Percentiles rank a stretch among this genome's conserved stretches.
Evolutionary conservation across 306 rosid genomes (phyloP).

Genomic region (Pterocarpus macrocarpus): DNA sequence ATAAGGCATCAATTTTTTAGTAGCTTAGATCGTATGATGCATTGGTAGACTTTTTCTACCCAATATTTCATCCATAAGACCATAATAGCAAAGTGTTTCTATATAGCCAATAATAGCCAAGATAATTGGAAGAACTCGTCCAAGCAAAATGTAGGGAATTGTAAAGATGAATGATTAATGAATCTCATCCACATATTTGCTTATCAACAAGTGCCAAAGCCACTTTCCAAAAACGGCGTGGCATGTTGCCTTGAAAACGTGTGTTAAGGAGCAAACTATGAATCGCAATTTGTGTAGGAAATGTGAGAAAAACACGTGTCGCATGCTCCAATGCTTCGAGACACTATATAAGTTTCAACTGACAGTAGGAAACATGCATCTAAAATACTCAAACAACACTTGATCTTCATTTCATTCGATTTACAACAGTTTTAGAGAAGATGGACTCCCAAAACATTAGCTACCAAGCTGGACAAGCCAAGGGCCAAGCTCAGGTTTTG

Average conservation of each 20-base stretch:
- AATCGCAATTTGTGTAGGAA: neutral
- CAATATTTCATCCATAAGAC: neutral
- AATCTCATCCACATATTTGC: constrained; percentile 27
- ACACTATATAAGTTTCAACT: constrained; percentile 27
- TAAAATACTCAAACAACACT: constrained; percentile 24
- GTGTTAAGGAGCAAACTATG: constrained; percentile 9
- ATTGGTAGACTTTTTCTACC: neutral
- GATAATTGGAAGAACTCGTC: neutral
- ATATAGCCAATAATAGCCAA: neutral
- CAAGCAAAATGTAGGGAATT: neutral
- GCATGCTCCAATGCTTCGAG: neutral
- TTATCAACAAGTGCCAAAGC: neutral
- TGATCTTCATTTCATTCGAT: neutral
- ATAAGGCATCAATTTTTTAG: too few relatives aligned
- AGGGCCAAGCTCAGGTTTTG: constrained; percentile 64
- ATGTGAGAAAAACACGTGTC: constrained; percentile 21
- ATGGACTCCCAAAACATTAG: constrained; percentile 49
- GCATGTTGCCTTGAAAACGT: constrained; percentile 1
- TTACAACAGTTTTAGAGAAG: neutral
- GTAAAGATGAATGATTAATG: neutral
- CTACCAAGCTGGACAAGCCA: constrained; percentile 65
- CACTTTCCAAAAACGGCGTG: constrained; percentile 5
- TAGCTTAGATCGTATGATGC: neutral
- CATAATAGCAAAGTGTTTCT: neutral
- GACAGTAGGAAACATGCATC: neutral